A percentile compares a stretch with the other conserved stretches of the same genome.
Evolutionary conservation across 306 rosid genomes (phyloP).

Genomic region (Vigna reflexopilosa): DNA sequence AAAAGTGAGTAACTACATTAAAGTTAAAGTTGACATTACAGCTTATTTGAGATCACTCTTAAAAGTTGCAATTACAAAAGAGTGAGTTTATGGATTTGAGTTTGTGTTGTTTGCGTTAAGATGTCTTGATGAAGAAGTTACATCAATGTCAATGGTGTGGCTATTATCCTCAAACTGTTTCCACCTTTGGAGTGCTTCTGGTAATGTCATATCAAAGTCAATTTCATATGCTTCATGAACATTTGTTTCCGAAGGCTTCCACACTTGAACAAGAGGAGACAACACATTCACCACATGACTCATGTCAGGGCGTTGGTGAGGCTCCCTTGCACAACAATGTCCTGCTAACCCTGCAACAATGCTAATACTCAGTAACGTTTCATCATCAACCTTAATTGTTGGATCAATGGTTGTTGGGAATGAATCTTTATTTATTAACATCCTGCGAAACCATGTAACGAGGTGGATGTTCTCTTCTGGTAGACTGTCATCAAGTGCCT

Average conservation of each 20-base stretch:
- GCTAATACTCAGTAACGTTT: slow-evolving; percentile 55
- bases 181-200: slow-evolving; percentile 77
- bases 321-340: slow-evolving; percentile 81
- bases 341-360: slow-evolving; percentile 81
- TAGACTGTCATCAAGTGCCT: slow-evolving; percentile 73
- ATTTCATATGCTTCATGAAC: slow-evolving; percentile 60
- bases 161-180: slow-evolving; percentile 58
- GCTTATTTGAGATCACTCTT: slow-evolving; percentile 39
- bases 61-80: slow-evolving; percentile 48
- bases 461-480: slow-evolving; percentile 87
- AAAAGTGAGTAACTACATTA: background rate
- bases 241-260: slow-evolving; percentile 72
- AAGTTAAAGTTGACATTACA: background rate
- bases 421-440: slow-evolving; percentile 52
- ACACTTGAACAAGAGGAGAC: slow-evolving; percentile 73
- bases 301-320: slow-evolving; percentile 89
- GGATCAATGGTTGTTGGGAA: slow-evolving; percentile 65
- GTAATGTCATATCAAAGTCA: slow-evolving; percentile 65
- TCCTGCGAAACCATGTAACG: slow-evolving; percentile 81
- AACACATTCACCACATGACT: slow-evolving; percentile 79
- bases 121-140: slow-evolving; percentile 34
- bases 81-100: slow-evolving; percentile 52
- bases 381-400: slow-evolving; percentile 61
- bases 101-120: slow-evolving; percentile 54
- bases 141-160: slow-evolving; percentile 35